A percentile compares a stretch with the other conserved stretches of the same genome.
These are phyloP conservation scores for Bothriochloa decipiens DNA, from an alignment of 176 grass and related monocot genomes.

Conservation along the genomic window DNA sequence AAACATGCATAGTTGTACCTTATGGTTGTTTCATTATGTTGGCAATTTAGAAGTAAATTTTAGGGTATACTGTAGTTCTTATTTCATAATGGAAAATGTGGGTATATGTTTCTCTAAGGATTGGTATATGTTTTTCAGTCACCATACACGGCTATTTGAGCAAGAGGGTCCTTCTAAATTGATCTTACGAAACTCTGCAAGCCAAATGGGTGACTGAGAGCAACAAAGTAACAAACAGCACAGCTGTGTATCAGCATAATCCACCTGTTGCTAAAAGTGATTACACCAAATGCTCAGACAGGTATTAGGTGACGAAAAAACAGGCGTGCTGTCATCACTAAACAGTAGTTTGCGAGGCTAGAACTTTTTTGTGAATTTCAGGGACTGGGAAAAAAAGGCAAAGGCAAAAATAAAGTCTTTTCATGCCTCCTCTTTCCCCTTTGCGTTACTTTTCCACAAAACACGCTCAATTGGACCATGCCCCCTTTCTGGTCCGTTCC, in stretches of 20 bases:
- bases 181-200: not conserved
- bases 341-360: conserved; percentile 24
- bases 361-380: conserved; percentile 19
- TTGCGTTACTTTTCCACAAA: conserved; percentile 19
- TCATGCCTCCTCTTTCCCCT: not conserved
- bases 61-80: not conserved
- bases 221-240: not conserved
- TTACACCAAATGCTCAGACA: conserved; percentile 29
- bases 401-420: conserved; percentile 9
- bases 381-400: not conserved
- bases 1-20: not conserved
- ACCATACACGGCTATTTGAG: not conserved
- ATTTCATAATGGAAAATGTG: not conserved
- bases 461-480: conserved; percentile 30
- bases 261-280: conserved; percentile 31
- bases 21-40: not conserved
- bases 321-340: conserved; percentile 13
- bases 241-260: conserved; percentile 16
- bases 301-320: not conserved
- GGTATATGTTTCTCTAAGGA: not conserved
- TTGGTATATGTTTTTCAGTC: not conserved
- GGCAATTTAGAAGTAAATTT: not conserved
- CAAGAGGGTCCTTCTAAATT: not conserved
- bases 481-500: conserved; percentile 3
- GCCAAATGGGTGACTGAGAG: conserved; percentile 29